phyloP scores from a whole-genome alignment of 352 stramenopile genomes.

The Plasmopara halstedii region DNA sequence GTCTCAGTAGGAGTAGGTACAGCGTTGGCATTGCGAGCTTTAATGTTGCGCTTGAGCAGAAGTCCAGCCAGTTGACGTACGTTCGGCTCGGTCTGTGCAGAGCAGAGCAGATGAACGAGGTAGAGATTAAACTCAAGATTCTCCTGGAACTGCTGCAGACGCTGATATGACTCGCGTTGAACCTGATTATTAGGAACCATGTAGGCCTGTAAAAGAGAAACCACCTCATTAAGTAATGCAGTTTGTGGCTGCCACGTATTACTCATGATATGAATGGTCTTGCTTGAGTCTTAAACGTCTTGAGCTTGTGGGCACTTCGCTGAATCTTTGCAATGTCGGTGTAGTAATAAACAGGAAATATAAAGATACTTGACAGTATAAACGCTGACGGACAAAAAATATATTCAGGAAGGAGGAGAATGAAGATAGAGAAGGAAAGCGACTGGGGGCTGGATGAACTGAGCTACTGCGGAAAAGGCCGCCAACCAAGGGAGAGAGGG shows the following conservation, averaged over 20 bases:
- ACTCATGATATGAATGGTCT: slow-evolving; percentile 13
- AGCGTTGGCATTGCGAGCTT: slow-evolving; percentile 52
- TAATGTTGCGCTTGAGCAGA: slow-evolving; percentile 85
- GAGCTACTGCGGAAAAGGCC: slow-evolving; percentile 1
- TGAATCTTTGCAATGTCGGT: neutral
- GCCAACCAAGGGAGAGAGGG: neutral
- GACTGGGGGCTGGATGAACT: neutral
- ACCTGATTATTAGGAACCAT: slow-evolving; percentile 82
- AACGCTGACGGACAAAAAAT: slow-evolving; percentile 2
- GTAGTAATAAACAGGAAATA: slow-evolving; percentile 2
- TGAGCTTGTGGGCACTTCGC: neutral
- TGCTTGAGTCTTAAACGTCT: neutral
- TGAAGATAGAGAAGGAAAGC: neutral
- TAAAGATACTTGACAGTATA: slow-evolving; percentile 4
- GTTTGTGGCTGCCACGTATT: slow-evolving; percentile 72
- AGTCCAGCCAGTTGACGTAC: slow-evolving; percentile 74
- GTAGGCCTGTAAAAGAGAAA: slow-evolving; percentile 70
- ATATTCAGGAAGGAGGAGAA: neutral
- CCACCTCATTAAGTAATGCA: slow-evolving; percentile 64
- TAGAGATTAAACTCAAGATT: slow-evolving; percentile 88
- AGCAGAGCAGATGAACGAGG: slow-evolving; percentile 77
- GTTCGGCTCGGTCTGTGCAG: slow-evolving; percentile 40
- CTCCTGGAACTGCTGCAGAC: slow-evolving; percentile 81
- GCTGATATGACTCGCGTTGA: slow-evolving; percentile 74
- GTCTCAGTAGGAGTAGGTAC: slow-evolving; percentile 44